Evolutionary conservation across 345 rosid species (phyloP), one percentile per base, ranked within the genome.

Genomic region (Bretschneidera sinensis): DNA sequence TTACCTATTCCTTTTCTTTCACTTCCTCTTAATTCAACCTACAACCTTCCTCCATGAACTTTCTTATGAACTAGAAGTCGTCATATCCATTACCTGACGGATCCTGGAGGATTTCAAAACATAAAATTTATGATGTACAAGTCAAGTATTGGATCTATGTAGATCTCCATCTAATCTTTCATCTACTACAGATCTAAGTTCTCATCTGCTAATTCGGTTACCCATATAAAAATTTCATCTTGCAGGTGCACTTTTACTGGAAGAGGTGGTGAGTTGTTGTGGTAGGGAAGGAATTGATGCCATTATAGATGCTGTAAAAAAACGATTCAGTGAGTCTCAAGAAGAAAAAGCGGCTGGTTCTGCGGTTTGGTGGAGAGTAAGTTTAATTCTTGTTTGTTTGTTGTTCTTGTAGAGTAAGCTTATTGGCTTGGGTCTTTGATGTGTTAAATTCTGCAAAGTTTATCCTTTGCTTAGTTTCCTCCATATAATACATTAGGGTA

Each of bases 311-410:
- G 84, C 89, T 64, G 78, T 76, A 14, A 80, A 69, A 60, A 80
- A 82, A 69, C 78, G 89, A 66, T 82, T 89, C 53, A 66, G 56
- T 23, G 97, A 92, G 72, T 89, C 97, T 68, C 78, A 82, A 76
- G 69, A 65, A 24, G 83, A 84, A 85, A 89, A 87, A 57, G 82
- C 78, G 68, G 71, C 80, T 77, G 88, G 95, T 64, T 85, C 95
- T 66, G 55, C 69, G 50, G 63, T 71, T 66, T 92, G 98, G 95
- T 92, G 96, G 97, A 85, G 89, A 67, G 98, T 92, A 74, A 76
- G 91, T 64, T 43, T 21, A 60, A n/a, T 39, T 28, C 33, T 8
- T 39, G 10, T 39, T 39, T 14, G 16, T 2, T 13, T 39, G 10
- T 39, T 39, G 45, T 39, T 28, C 33, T 8, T 28, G 33, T 28